phyloP scores from a whole-genome alignment of 495 filamentous ascomycete genomes.

The Lentithecium fluviatile region DNA sequence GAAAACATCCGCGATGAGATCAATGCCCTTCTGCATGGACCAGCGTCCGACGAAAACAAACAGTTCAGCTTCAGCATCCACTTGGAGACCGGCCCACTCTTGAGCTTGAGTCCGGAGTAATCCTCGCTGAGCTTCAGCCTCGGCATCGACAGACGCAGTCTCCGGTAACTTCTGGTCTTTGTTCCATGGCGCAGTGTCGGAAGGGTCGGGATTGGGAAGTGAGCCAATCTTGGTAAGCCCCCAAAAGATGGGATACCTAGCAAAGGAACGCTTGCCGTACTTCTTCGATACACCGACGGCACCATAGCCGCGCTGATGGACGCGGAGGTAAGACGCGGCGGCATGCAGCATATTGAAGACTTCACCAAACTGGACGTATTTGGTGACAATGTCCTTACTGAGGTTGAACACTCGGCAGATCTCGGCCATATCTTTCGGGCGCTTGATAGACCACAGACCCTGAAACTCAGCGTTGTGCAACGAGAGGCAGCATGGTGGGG shows the following conservation, averaged over 20 bases:
- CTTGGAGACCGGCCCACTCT: slow-evolving; percentile 70
- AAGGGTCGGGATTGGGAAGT: slow-evolving; percentile 73
- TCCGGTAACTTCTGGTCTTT: slow-evolving; percentile 49
- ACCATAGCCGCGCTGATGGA: slow-evolving; percentile 73
- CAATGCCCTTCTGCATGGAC: slow-evolving; percentile 77
- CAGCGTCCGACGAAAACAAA: slow-evolving; percentile 78
- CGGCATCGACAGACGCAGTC: slow-evolving; percentile 56
- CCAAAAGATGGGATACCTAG: slow-evolving; percentile 78
- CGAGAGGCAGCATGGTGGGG: slow-evolving; percentile 59
- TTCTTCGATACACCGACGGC: slow-evolving; percentile 74
- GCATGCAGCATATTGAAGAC: slow-evolving; percentile 74
- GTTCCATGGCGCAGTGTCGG: slow-evolving; percentile 69
- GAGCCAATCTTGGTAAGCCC: slow-evolving; percentile 67
- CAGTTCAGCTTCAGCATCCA: slow-evolving; percentile 66
- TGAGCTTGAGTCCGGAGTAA: slow-evolving; percentile 67
- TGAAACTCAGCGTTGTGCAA: slow-evolving; percentile 74
- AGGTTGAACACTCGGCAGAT: slow-evolving; percentile 72
- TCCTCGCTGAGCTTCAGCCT: slow-evolving; percentile 57
- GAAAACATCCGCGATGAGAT: slow-evolving; percentile 76
- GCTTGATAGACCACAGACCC: slow-evolving; percentile 72
- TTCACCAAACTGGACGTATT: slow-evolving; percentile 68
- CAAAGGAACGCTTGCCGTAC: slow-evolving; percentile 72
- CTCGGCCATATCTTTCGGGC: slow-evolving; percentile 63
- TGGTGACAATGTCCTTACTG: slow-evolving; percentile 48
- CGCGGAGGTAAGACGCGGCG: slow-evolving; percentile 68